Base-by-base conservation (phyloP, 1,284 basidiomycete genomes). In the Athelia sp. region DNA sequence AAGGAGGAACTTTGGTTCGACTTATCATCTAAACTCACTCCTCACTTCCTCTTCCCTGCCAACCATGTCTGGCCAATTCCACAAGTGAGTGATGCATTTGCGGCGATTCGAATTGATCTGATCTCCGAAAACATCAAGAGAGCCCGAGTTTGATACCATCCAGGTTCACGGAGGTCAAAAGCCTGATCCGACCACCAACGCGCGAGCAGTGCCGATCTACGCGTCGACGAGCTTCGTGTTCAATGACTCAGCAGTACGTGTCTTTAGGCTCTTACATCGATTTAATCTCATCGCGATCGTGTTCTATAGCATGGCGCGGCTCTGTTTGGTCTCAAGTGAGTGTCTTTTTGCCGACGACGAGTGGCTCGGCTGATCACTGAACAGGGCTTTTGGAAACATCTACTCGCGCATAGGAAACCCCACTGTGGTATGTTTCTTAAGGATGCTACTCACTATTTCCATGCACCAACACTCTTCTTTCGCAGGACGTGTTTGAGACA, bases 361-460 rank as follows among this genome's bases (percentile, higher is more conserved):
- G 4, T 4, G 4, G 6, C 4, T 29, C 26, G 4, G 26, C 26
- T 29, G 4, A 29, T 13, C 4, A 29, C 13, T 13, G 26, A 29
- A 29, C 4, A 29, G 26, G 13, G 26, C 26, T 4, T 69, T 79
- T 24, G 90, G 89, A 13, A 82, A 90, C 67, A 86, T 88, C 52
- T 90, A 90, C 62, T 84, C 83, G 17, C 80, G 89, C 32, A 84
- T 93, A 48, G 82, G 85, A 22, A 93, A 95, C 65, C 92, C 92
- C 9, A 94, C 92, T 3, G 82, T 87, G 48, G 26, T 29, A 29
- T 13, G 26, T 29, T 13, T 13, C 26, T 29, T 13, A n/a, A n/a
- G 26, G 26, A 29, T 29, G n/a, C n/a, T n/a, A n/a, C n/a, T n/a
- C n/a, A n/a, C n/a, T n/a, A n/a, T n/a, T n/a, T n/a, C n/a, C n/a